Evolutionary conservation across 352 stramenopile genomes (phyloP).

Genomic region (Pelagophyceae sp.): DNA sequence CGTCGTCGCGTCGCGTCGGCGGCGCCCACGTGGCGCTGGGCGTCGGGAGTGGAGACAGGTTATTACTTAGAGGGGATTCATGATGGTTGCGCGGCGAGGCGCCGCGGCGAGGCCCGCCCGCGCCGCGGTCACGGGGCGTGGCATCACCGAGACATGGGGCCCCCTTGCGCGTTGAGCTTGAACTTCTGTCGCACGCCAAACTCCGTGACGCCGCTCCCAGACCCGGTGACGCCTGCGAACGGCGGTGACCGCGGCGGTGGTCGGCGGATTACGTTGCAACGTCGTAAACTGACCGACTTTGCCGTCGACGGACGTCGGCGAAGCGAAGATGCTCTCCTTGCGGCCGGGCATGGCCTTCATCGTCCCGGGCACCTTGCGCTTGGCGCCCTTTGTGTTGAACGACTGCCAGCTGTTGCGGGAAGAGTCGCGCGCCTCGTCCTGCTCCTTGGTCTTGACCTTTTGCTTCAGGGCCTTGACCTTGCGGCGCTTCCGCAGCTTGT

Average conservation of each 20-base stretch:
- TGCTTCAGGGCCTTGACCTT: slow-evolving; percentile 72
- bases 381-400: slow-evolving; percentile 66
- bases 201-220: neutral
- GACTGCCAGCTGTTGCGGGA: slow-evolving; percentile 71
- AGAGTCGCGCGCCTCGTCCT: slow-evolving; percentile 62
- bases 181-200: slow-evolving; percentile 16
- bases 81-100: no score
- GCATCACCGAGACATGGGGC: no score
- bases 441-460: slow-evolving; percentile 54
- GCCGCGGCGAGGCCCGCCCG: no score
- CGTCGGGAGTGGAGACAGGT: no score
- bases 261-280: no score
- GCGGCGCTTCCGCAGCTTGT: slow-evolving; percentile 70
- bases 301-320: slow-evolving; percentile 58
- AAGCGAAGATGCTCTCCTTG: slow-evolving; percentile 68
- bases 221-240: slow-evolving; percentile 13
- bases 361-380: slow-evolving; percentile 58
- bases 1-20: no score
- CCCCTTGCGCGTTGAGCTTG: no score
- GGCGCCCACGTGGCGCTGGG: no score
- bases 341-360: slow-evolving; percentile 64
- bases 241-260: no score
- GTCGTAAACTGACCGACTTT: no score
- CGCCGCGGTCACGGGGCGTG: no score
- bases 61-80: no score